These are phyloP conservation scores for Suillus paluster DNA, from an alignment of 768 basidiomycete genomes.

Conservation along the genomic window DNA sequence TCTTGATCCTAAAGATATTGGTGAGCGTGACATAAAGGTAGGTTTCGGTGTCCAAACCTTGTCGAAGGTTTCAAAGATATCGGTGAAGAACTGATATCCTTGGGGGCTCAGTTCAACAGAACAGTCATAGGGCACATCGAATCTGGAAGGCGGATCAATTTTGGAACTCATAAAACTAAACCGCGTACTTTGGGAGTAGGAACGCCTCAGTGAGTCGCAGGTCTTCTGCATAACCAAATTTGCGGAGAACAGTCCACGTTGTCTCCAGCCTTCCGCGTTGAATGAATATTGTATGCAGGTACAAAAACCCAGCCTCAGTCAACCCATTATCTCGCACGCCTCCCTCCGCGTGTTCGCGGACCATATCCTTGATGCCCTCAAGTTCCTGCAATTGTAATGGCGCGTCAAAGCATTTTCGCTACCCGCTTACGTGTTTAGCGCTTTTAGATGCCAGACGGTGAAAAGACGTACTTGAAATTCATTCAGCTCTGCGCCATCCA, in stretches of 20 bases:
- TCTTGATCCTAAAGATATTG: conserved; percentile 77
- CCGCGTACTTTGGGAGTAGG: conserved; percentile 81
- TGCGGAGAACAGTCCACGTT: conserved; percentile 95
- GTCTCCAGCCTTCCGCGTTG: conserved; percentile 95
- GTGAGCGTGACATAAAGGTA: conserved; percentile 8
- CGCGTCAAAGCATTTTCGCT: conserved; percentile 95
- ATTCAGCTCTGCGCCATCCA: conserved; percentile 90
- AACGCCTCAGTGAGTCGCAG: conserved; percentile 87
- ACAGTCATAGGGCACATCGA: conserved; percentile 92
- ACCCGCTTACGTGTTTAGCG: conserved; percentile 13
- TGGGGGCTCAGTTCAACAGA: conserved; percentile 94
- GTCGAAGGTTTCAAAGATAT: conserved; percentile 94
- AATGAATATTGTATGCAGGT: conserved; percentile 95
- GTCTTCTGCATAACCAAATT: conserved; percentile 96
- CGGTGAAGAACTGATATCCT: conserved; percentile 97
- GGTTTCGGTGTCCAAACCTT: conserved; percentile 52
- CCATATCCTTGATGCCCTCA: conserved; percentile 95
- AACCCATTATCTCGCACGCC: conserved; percentile 80
- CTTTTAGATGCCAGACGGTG: not conserved
- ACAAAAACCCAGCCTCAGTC: conserved; percentile 92
- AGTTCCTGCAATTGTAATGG: conserved; percentile 92
- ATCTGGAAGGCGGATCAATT: conserved; percentile 50
- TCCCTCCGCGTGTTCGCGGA: conserved; percentile 75
- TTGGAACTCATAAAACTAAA: conserved; percentile 5
- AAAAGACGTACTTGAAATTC: conserved; percentile 83